Conservation (phyloP, 164 flowering plant genomes). For the Vitis cinerea region DNA sequence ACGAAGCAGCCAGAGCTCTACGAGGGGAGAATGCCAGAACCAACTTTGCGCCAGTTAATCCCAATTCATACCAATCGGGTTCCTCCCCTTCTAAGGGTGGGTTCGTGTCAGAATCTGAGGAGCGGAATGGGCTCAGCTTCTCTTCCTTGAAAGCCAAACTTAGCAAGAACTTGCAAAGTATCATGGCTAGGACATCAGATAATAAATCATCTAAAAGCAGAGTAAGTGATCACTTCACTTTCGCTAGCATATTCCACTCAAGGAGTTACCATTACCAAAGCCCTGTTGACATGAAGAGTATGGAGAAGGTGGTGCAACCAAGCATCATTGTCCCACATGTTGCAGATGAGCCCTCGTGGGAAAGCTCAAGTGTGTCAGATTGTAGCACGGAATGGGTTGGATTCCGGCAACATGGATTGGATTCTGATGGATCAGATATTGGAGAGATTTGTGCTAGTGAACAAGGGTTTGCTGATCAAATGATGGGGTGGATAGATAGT, state of each 20-base stretch:
- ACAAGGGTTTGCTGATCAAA: conserved; percentile 25
- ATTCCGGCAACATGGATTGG: conserved; percentile 24
- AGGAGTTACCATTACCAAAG: conserved; percentile 31
- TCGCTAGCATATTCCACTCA: conserved; percentile 65
- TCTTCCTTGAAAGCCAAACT: conserved; percentile 63
- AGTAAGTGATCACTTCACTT: conserved; percentile 76
- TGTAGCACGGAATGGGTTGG: conserved; percentile 34
- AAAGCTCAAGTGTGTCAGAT: conserved; percentile 39
- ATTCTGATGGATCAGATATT: conserved; percentile 44
- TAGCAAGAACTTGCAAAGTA: conserved; percentile 69
- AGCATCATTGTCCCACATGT: conserved; percentile 62
- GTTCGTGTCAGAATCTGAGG: conserved; percentile 6
- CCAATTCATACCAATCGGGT: conserved; percentile 6
- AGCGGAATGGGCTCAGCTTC: conserved; percentile 38
- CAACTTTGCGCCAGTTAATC: conserved; percentile 40
- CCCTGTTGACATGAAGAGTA: conserved; percentile 34
- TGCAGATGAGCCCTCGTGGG: conserved; percentile 34
- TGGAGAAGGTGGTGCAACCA: conserved; percentile 68
- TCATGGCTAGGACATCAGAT: conserved; percentile 54
- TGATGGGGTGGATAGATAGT: conserved; percentile 43
- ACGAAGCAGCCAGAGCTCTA: conserved; percentile 74
- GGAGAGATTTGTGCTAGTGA: conserved; percentile 24
- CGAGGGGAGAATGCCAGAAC: conserved; percentile 76
- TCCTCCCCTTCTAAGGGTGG: conserved; percentile 13
- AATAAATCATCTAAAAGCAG: conserved; percentile 51